These are phyloP conservation scores for Oryza officinalis DNA, from an alignment of 176 grass and related monocot genomes.

Conservation along the genomic window DNA sequence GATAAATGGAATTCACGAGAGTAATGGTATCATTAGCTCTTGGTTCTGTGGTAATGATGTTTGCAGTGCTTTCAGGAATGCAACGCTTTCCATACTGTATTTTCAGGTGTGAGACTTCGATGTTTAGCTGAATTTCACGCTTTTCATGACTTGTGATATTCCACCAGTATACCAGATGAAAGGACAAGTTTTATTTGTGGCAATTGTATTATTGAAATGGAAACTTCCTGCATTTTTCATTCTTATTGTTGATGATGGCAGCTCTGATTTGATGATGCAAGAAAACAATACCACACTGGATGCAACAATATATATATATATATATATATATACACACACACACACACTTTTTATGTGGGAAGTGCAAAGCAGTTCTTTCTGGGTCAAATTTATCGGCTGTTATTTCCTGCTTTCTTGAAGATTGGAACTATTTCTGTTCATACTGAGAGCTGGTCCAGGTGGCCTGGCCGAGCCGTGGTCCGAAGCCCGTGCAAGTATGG, in stretches of 20 bases:
- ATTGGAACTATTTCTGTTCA: too few relatives aligned
- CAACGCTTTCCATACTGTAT: slow-evolving; percentile 69
- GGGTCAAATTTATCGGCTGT: too few relatives aligned
- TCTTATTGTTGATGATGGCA: not conserved
- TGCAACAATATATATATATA: too few relatives aligned
- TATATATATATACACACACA: too few relatives aligned
- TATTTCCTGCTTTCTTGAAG: too few relatives aligned
- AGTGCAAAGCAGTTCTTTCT: too few relatives aligned
- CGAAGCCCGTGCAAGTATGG: too few relatives aligned
- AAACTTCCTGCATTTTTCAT: not conserved
- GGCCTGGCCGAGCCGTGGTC: too few relatives aligned
- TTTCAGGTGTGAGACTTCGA: slow-evolving; percentile 40
- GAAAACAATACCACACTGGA: too few relatives aligned
- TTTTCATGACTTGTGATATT: not conserved
- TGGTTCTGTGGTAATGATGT: slow-evolving; percentile 64
- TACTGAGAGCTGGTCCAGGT: too few relatives aligned
- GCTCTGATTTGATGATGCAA: too few relatives aligned
- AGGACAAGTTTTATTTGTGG: not conserved
- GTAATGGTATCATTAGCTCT: slow-evolving; percentile 65
- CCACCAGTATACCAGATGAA: not conserved
- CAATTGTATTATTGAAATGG: not conserved
- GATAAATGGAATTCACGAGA: slow-evolving; percentile 62
- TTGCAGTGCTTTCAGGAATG: slow-evolving; percentile 41
- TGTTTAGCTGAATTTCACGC: not conserved
- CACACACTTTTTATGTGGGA: too few relatives aligned